Evolutionary conservation across 805 yeast genomes (phyloP).

Genomic region (Metschnikowia aberdeeniae): DNA sequence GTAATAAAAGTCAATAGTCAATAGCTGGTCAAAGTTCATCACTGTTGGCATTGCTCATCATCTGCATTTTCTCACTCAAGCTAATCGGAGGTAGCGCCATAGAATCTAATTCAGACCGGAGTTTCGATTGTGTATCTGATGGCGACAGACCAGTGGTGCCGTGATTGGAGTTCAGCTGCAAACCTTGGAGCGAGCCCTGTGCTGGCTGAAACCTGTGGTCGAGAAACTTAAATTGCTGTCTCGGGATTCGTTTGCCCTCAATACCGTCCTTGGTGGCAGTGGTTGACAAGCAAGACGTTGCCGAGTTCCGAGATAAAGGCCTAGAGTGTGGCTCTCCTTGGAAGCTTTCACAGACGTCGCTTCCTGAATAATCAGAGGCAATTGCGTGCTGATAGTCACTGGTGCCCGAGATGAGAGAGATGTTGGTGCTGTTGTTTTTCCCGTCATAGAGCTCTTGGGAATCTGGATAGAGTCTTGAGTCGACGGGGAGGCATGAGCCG

Average conservation of each 20-base stretch:
- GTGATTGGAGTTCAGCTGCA: background rate
- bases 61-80: conserved; percentile 40
- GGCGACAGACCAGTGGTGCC: background rate
- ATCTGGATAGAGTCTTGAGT: background rate
- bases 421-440: conserved; percentile 17
- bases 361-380: conserved; percentile 6
- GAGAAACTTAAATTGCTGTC: conserved; percentile 24
- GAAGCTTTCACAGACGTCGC: conserved; percentile 4
- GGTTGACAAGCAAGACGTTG: conserved; percentile 64
- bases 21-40: no score
- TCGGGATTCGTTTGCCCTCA: conserved; percentile 52
- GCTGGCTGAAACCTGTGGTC: background rate
- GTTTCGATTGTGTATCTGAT: conserved; percentile 1
- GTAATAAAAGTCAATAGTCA: no score
- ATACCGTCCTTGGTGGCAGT: conserved; percentile 74
- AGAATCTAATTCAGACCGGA: conserved; percentile 8
- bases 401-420: conserved; percentile 23
- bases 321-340: conserved; percentile 38
- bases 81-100: conserved; percentile 36
- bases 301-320: conserved; percentile 57
- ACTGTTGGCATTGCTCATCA: conserved; percentile 23
- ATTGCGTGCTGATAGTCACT: conserved; percentile 24
- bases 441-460: background rate
- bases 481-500: background rate
- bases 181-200: background rate